Base-by-base conservation (phyloP, 129 eudicot genomes). In the Pulicaria dysenterica region DNA sequence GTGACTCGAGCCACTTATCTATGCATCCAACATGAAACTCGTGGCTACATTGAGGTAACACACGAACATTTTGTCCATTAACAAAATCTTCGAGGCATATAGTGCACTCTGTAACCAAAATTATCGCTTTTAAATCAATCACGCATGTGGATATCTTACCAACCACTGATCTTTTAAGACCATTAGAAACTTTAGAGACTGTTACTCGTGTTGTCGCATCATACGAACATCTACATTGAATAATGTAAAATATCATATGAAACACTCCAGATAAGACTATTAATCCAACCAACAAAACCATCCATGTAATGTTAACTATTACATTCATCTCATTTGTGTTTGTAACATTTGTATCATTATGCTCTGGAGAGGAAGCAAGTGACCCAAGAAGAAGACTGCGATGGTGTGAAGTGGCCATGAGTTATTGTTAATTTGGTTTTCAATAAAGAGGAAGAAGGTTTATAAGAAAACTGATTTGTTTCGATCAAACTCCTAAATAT, bases 81-180 rank as follows among this genome's bases (percentile, higher is more conserved):
- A 72, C 84, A 76, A 84, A 87, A 31, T 84, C 89, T 42, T 73
- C 89, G 13, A 87, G 79, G 58, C 92, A 87, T 63, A 84, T 82
- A 11, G 84, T 63, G 57, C 89, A 87, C 63, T 84, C 89, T 0
- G 69, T 48, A 8, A 57, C 67, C 48, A 49, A 64, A 61, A 77
- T 49, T 43, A 69, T 62, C 4, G 58, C 69, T 19, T 53, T 80
- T 9, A 82, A 55, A 7, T 79, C 86, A 48, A 85, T 81, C 0
- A 80, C 70, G 2, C 68, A 74, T 7, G 83, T 63, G 16, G 95
- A 83, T 10, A 87, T 85, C 39, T 74, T 69, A 36, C 60, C 6
- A 13, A 87, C 47, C 11, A 54, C 73, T 0, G 74, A 69, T 31
- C 74, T 87, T 54, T 87, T 85, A 10, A 84, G 80, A 43, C 89